Conservation (phyloP, 345 rosid genomes). For the Microcos paniculata region DNA sequence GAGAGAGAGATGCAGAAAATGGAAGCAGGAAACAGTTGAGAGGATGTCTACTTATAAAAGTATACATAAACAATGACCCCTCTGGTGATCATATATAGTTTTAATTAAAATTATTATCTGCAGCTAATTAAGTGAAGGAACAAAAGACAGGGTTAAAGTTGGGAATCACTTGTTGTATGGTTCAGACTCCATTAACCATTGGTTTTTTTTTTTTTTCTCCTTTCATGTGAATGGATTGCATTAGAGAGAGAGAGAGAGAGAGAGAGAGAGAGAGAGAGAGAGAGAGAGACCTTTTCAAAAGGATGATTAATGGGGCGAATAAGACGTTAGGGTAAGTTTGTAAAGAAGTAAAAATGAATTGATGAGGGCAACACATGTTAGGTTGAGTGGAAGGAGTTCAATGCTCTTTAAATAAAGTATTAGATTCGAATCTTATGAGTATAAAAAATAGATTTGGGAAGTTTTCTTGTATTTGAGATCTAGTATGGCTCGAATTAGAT, state of each 20-base stretch:
- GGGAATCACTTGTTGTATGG: constrained; percentile 26
- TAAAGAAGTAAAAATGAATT: no score
- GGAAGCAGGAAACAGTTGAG: constrained; percentile 28
- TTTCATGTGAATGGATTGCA: constrained; percentile 14
- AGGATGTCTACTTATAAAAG: constrained; percentile 42
- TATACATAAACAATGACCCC: constrained; percentile 16
- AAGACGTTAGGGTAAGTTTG: constrained; percentile 19
- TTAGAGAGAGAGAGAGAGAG: constrained; percentile 17
- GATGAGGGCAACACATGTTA: no score
- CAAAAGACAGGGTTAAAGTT: constrained; percentile 27
- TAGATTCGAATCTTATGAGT: no score
- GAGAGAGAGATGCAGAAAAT: constrained; percentile 39
- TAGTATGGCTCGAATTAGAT: no score
- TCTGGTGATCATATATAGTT: no score
- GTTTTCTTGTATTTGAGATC: no score
- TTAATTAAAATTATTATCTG: no score
- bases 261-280: no score
- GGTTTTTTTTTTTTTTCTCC: background rate
- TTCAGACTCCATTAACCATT: constrained; percentile 35
- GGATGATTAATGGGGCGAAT: constrained; percentile 20
- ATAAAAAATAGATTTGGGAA: no score
- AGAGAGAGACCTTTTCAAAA: constrained; percentile 27
- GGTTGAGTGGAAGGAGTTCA: no score
- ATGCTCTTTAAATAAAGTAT: no score
- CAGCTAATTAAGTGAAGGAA: no score